These are phyloP conservation scores for Lonicera japonica DNA, from an alignment of 129 eudicot genomes.

Conservation along the genomic window DNA sequence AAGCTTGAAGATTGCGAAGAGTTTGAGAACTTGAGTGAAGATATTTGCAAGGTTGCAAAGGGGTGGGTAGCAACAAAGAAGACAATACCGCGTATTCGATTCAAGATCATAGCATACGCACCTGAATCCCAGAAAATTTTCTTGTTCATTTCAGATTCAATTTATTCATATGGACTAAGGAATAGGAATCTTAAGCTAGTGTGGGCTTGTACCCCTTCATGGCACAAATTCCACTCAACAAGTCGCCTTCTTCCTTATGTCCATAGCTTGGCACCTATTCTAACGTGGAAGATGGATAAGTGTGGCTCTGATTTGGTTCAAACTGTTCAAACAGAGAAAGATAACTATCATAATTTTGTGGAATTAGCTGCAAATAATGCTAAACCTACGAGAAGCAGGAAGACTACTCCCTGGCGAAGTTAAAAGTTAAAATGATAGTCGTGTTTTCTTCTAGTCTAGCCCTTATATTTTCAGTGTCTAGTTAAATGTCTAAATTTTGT, in stretches of 20 bases:
- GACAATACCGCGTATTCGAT: neutral
- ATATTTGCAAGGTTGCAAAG: no score
- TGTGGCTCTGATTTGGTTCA: no score
- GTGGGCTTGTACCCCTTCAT: neutral
- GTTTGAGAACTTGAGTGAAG: conserved; percentile 3
- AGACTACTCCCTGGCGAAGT: neutral
- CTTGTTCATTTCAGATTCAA: neutral
- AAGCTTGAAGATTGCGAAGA: neutral
- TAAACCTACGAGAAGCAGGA: neutral
- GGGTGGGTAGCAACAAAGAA: neutral
- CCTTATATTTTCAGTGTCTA: neutral
- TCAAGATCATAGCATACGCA: neutral
- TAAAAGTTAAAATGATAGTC: neutral
- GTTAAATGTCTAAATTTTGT: no score
- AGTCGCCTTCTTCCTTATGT: neutral
- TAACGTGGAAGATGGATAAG: neutral
- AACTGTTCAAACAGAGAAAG: no score
- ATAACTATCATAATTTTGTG: neutral
- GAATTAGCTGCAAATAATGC: neutral
- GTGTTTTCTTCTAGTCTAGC: neutral
- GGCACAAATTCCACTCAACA: neutral
- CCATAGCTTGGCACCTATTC: neutral
- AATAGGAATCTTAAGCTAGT: no score
- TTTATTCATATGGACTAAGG: neutral
- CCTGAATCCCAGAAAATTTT: neutral